Conservation (phyloP, 306 rosid genomes). For the Lathyrus sativus region DNA sequence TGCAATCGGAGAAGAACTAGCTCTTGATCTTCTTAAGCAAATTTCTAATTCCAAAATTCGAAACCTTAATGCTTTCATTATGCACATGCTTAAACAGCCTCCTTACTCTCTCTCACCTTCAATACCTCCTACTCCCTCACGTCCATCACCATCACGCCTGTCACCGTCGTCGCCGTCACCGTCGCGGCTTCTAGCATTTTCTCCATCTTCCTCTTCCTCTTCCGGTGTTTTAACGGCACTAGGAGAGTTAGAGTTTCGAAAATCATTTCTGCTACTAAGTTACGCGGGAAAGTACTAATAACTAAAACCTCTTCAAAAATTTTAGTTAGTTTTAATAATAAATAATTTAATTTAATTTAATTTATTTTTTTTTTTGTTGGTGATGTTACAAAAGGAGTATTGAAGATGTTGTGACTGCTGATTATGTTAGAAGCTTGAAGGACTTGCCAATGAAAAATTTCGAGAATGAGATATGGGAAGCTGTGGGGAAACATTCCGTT, state of each 20-base stretch:
- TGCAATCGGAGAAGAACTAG: neutral
- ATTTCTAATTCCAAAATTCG: neutral
- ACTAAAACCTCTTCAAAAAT: neutral
- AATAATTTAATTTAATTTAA: neutral
- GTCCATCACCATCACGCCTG: too few relatives aligned
- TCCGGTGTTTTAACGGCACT: slow-evolving; percentile 42
- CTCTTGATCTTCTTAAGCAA: neutral
- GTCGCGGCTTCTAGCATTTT: neutral
- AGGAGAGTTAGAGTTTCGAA: slow-evolving; percentile 75
- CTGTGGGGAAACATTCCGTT: slow-evolving; percentile 34
- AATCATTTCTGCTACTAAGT: slow-evolving; percentile 60
- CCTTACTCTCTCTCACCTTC: neutral
- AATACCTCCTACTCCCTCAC: too few relatives aligned
- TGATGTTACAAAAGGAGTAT: slow-evolving; percentile 35
- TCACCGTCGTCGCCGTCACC: neutral
- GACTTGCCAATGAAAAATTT: slow-evolving; percentile 48
- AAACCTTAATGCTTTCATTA: neutral
- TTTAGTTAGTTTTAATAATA: too few relatives aligned
- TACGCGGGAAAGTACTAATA: slow-evolving; percentile 58
- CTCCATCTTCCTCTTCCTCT: too few relatives aligned
- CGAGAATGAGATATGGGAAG: slow-evolving; percentile 57
- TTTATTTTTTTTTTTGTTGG: slow-evolving; percentile 11
- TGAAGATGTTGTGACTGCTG: slow-evolving; percentile 39
- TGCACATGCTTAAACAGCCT: neutral
- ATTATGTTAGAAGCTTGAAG: slow-evolving; percentile 47